Base-by-base conservation (phyloP, 768 basidiomycete genomes). In the Xerocomellus intermedius region DNA sequence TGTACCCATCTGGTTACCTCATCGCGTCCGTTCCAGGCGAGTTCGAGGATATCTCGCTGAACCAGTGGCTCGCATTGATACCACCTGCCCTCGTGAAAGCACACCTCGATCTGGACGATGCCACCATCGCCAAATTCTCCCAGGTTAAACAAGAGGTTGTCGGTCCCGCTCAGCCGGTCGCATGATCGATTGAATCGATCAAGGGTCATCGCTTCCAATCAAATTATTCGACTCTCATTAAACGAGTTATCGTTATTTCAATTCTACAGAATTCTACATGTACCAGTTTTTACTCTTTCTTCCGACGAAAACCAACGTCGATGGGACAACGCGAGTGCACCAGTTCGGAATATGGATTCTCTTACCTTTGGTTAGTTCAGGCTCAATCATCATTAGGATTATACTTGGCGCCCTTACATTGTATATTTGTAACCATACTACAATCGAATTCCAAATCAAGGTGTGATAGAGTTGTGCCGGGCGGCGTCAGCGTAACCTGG, bases 51-150 rank as follows among this genome's bases (percentile, higher is more conserved):
- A 73, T 84, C 52, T 81, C 81, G 38, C 69, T 84, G 22, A 78
- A 71, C 49, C 79, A 85, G 62, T 85, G 84, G 84, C 73, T 86
- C n/a, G 82, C 84, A 0, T 65, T 85, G 35, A 82, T 80, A 0
- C 84, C 84, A 6, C 80, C 77, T 2, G 74, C 73, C 24, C 74
- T 87, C 12, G 83, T 87, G 32, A 82, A 83, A 63, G 82, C 81
- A 0, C 82, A 86, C 59, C 77, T 86, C n/a, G 74, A 74, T 26
- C 61, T 87, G 44, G 77, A 79, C 10, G 79, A 82, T 24, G 78
- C 77, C 19, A 73, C 76, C 8, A 78, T 86, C 42, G 66, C 74
- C 4, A 70, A 73, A 9, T 71, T 86, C 39, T 79, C 73, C 58
- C 81, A 74, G 62, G 75, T 74, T n/a, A 83, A 86, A 67, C 72